A percentile compares a stretch with the other conserved stretches of the same genome.
Evolutionary conservation across 129 eudicot species (phyloP).

Genomic region (Mikania micrantha): DNA sequence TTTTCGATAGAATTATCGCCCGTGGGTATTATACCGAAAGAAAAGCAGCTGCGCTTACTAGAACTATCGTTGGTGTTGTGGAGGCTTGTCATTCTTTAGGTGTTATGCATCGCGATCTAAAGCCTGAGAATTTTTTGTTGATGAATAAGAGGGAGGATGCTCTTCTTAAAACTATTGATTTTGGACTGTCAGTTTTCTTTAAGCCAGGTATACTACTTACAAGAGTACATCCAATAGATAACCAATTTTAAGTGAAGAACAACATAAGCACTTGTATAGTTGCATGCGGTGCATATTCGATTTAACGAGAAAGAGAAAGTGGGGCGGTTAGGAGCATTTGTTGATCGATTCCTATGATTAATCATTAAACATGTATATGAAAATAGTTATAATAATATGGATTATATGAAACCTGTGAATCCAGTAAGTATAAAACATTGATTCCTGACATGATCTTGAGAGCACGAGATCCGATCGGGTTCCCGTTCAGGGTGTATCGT

Average conservation of each 20-base stretch:
- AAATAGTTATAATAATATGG: too few species aligned
- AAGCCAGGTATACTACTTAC: slow-evolving; percentile 59
- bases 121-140: slow-evolving; percentile 68
- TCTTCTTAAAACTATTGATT: slow-evolving; percentile 69
- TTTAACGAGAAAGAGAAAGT: not conserved
- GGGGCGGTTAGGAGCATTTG: not conserved
- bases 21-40: slow-evolving; percentile 78
- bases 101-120: slow-evolving; percentile 79
- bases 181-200: slow-evolving; percentile 69
- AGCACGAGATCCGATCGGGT: too few species aligned
- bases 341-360: too few species aligned
- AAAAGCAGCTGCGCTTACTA: slow-evolving; percentile 72
- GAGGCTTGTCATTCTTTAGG: slow-evolving; percentile 79
- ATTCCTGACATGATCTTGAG: too few species aligned
- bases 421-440: too few species aligned
- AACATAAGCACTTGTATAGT: too few species aligned
- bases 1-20: slow-evolving; percentile 70
- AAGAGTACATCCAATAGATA: not conserved
- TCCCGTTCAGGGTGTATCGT: too few species aligned
- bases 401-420: too few species aligned
- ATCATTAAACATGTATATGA: too few species aligned
- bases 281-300: not conserved
- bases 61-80: slow-evolving; percentile 75
- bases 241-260: not conserved
- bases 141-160: slow-evolving; percentile 67